Percentiles rank a stretch among this genome's conserved stretches.
These are phyloP conservation scores for Ogataea saltuana DNA, from an alignment of 805 yeast species.

Conservation along the genomic window DNA sequence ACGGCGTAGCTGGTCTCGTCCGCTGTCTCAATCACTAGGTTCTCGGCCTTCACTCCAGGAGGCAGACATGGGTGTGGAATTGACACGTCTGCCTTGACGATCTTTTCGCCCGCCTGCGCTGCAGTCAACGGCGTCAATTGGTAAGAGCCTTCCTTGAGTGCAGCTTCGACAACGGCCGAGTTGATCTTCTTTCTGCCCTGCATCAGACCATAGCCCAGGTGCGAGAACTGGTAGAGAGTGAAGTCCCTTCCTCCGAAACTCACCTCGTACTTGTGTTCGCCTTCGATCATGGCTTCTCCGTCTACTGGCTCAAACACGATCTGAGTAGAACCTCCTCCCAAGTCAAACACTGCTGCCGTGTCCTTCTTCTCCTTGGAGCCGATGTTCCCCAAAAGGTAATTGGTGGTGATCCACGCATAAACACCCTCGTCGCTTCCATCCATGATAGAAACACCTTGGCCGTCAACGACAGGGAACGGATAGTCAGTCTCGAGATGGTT, in stretches of 20 bases:
- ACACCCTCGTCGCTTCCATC: constrained; percentile 98
- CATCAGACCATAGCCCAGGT: constrained; percentile 93
- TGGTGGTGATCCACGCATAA: constrained; percentile 97
- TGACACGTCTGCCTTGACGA: constrained; percentile 42
- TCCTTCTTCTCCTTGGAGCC: constrained; percentile 74
- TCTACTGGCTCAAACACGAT: constrained; percentile 92
- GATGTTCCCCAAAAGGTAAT: constrained; percentile 89
- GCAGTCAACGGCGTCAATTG: constrained; percentile 31
- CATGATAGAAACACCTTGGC: constrained; percentile 90
- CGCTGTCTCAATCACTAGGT: constrained; percentile 60
- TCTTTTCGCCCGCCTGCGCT: constrained; percentile 41
- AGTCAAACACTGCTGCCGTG: constrained; percentile 95
- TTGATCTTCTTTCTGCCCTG: constrained; percentile 88
- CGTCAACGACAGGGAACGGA: constrained; percentile 90
- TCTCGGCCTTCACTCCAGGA: constrained; percentile 63
- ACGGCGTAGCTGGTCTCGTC: constrained; percentile 35
- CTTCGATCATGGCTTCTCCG: constrained; percentile 63
- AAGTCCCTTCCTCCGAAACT: constrained; percentile 81
- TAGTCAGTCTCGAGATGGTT: constrained; percentile 71
- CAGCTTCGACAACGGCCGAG: constrained; percentile 49
- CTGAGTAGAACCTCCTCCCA: constrained; percentile 99
- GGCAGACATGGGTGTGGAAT: constrained; percentile 85
- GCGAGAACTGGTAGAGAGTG: constrained; percentile 87
- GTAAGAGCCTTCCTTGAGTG: constrained; percentile 26
- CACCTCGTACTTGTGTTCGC: constrained; percentile 84